Percentiles rank a stretch among this genome's conserved stretches.
Evolutionary conservation across 2,329 filamentous ascomycete genomes (phyloP).

Genomic region (Pseudogymnoascus sp.): DNA sequence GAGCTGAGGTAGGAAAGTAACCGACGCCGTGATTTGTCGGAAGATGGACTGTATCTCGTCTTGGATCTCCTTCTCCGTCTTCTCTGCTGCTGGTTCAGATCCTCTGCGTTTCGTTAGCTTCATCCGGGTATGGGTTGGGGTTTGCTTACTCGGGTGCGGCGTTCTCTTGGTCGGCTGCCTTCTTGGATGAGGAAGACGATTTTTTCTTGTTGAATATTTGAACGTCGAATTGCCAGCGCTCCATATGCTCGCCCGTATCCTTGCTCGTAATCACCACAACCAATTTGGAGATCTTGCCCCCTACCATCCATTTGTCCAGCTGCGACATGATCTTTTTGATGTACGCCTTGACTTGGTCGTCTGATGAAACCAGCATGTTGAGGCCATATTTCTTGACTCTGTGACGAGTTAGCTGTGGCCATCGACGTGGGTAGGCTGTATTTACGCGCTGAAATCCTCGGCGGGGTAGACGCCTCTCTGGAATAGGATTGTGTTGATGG

Average conservation of each 20-base stretch:
- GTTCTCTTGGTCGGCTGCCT: slow-evolving; percentile 63
- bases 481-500: slow-evolving; percentile 95
- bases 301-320: slow-evolving; percentile 95
- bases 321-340: slow-evolving; percentile 99
- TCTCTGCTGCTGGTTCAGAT: slow-evolving; percentile 45
- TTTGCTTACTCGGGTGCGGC: slow-evolving; percentile 41
- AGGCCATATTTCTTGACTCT: slow-evolving; percentile 98
- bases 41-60: slow-evolving; percentile 94
- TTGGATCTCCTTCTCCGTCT: slow-evolving; percentile 90
- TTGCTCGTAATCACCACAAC: slow-evolving; percentile 96
- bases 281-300: slow-evolving; percentile 92
- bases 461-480: slow-evolving; percentile 82
- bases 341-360: slow-evolving; percentile 97
- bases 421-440: slow-evolving; percentile 14
- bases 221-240: slow-evolving; percentile 96
- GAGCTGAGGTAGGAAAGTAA: slow-evolving; percentile 92
- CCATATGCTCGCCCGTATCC: slow-evolving; percentile 91
- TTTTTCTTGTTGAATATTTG: slow-evolving; percentile 44
- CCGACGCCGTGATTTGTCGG: slow-evolving; percentile 93
- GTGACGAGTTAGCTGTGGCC: slow-evolving; percentile 16
- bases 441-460: slow-evolving; percentile 89
- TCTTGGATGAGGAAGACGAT: slow-evolving; percentile 39
- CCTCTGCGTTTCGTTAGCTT: slow-evolving; percentile 9
- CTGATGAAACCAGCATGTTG: slow-evolving; percentile 72
- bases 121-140: not conserved